Evolutionary conservation across 805 yeast species (phyloP).

Genomic region (Saccharomyces jurei): DNA sequence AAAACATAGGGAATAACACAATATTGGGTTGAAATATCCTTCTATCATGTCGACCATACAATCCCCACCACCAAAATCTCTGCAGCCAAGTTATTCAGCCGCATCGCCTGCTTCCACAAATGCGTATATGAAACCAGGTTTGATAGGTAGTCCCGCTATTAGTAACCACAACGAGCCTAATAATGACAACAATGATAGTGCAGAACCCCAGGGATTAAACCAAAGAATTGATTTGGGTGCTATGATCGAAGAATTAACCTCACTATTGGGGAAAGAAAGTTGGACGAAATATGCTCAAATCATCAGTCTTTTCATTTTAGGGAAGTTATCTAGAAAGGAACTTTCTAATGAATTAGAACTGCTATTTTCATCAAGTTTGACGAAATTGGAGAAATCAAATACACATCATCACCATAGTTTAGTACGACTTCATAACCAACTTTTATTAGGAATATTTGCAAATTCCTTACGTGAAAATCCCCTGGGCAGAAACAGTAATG

Average conservation of each 20-base stretch:
- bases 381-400: neutral
- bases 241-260: slow-evolving; percentile 66
- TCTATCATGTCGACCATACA: neutral
- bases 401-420: slow-evolving; percentile 10
- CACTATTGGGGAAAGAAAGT: slow-evolving; percentile 53
- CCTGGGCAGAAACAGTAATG: slow-evolving; percentile 54
- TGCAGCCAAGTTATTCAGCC: neutral
- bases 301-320: slow-evolving; percentile 66
- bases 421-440: slow-evolving; percentile 62
- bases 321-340: slow-evolving; percentile 72
- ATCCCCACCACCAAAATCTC: neutral
- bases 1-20: neutral
- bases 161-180: neutral
- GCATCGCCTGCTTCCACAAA: neutral
- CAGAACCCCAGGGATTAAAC: slow-evolving; percentile 3
- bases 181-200: neutral
- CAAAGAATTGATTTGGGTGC: slow-evolving; percentile 52
- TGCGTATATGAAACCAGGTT: neutral
- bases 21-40: neutral
- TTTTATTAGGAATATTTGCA: slow-evolving; percentile 72
- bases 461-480: slow-evolving; percentile 78
- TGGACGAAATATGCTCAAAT: slow-evolving; percentile 86
- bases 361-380: slow-evolving; percentile 32
- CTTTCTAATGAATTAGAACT: slow-evolving; percentile 50
- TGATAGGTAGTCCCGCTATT: neutral